phyloP scores from a whole-genome alignment of 2,329 filamentous ascomycete genomes.

The Colletotrichum sp. region DNA sequence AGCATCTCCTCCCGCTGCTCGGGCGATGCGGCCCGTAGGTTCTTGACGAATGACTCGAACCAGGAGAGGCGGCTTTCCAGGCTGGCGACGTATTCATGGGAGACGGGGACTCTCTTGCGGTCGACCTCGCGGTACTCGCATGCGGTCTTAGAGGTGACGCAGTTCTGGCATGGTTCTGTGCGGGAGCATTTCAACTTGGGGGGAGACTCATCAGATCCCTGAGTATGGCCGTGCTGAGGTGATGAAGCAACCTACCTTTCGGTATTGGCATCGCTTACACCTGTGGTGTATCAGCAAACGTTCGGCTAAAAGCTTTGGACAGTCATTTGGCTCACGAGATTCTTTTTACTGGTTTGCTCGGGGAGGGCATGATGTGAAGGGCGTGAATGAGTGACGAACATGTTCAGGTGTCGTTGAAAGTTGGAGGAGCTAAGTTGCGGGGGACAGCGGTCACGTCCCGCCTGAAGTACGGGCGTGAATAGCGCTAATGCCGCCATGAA shows the following conservation, averaged over 20 bases:
- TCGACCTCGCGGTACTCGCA: conserved; percentile 23
- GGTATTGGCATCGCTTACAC: conserved; percentile 16
- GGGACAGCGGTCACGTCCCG: not conserved
- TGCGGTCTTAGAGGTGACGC: not conserved
- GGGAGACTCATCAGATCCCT: not conserved
- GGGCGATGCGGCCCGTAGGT: not conserved
- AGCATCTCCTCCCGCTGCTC: conserved; percentile 22
- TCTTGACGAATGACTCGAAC: conserved; percentile 19
- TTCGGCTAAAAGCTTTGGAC: fast-evolving
- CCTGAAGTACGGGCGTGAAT: not conserved
- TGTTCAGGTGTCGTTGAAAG: not conserved
- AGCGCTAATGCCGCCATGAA: not conserved
- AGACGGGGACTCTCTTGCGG: conserved; percentile 14
- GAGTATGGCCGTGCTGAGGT: no score
- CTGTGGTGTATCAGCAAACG: not conserved
- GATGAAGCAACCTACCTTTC: not conserved
- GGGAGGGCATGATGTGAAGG: not conserved
- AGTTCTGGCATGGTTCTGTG: conserved; percentile 21
- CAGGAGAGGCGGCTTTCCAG: conserved; percentile 21
- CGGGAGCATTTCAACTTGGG: conserved; percentile 20
- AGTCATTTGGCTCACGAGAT: not conserved
- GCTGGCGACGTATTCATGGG: conserved; percentile 13
- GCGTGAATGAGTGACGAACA: not conserved
- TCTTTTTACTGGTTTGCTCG: not conserved
- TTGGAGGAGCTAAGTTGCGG: not conserved